A percentile compares a stretch with the other conserved stretches of the same genome.
phyloP scores from a whole-genome alignment of 345 rosid species.

The Gossypium bickii region DNA sequence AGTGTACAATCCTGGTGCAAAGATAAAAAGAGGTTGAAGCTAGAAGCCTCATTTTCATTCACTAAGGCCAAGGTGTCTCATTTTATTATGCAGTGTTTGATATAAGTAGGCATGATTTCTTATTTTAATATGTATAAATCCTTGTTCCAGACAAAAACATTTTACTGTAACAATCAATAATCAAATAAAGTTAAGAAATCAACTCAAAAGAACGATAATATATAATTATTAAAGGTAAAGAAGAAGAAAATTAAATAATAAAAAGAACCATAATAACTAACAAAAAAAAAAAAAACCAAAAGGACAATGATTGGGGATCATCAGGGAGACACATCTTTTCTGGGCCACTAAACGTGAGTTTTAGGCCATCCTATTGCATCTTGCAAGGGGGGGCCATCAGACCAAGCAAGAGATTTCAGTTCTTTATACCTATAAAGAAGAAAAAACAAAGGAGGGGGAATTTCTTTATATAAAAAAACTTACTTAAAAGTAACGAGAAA shows the following conservation, averaged over 20 bases:
- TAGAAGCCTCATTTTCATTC: background rate
- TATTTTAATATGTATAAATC: background rate
- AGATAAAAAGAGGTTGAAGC: too few relatives aligned
- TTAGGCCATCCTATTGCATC: constrained; percentile 13
- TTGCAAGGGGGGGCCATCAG: constrained; percentile 2
- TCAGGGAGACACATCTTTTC: constrained; percentile 19
- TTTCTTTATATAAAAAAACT: constrained; percentile 1
- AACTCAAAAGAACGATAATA: background rate
- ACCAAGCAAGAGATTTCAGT: background rate
- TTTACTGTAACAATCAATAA: background rate
- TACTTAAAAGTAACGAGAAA: background rate
- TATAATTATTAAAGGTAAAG: background rate
- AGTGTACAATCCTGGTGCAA: too few relatives aligned
- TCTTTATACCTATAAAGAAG: background rate
- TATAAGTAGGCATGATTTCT: background rate
- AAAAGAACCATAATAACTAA: background rate
- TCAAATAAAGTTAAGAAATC: background rate
- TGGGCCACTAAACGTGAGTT: constrained; percentile 22
- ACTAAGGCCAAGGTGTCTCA: background rate
- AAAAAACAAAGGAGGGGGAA: background rate
- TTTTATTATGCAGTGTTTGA: background rate
- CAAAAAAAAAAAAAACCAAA: constrained; percentile 7
- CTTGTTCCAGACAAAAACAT: background rate
- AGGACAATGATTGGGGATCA: constrained; percentile 23
- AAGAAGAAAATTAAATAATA: background rate